phyloP scores from a whole-genome alignment of 441 rosid species.

The Pelargonium myrrhifolium region DNA sequence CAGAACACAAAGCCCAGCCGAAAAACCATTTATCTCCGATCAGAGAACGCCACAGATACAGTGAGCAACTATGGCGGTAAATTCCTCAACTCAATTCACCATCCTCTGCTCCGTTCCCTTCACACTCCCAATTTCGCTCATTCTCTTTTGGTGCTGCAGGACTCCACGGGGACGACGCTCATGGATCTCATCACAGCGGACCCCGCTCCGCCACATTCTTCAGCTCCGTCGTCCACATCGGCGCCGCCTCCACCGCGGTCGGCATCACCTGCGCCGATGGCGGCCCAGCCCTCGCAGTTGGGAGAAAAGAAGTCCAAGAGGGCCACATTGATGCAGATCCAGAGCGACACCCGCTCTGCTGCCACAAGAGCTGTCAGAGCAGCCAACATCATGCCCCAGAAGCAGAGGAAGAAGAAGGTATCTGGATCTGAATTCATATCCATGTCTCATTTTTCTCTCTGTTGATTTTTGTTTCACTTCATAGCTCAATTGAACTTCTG shows the following conservation, averaged over 20 bases:
- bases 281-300: slow-evolving; percentile 25
- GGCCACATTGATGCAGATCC: slow-evolving; percentile 82
- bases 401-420: slow-evolving; percentile 46
- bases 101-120: neutral
- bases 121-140: neutral
- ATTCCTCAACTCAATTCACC: neutral
- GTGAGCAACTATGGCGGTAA: slow-evolving; percentile 19
- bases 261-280: neutral
- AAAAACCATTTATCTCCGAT: neutral
- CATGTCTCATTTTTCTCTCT: neutral
- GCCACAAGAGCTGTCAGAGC: slow-evolving; percentile 73
- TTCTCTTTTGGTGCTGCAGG: slow-evolving; percentile 33
- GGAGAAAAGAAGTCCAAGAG: slow-evolving; percentile 87
- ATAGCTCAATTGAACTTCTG: neutral
- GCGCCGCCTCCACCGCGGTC: slow-evolving; percentile 21
- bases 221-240: slow-evolving; percentile 39
- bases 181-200: slow-evolving; percentile 99
- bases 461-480: too few relatives aligned
- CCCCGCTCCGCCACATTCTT: slow-evolving; percentile 11
- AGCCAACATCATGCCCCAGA: slow-evolving; percentile 67
- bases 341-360: slow-evolving; percentile 78
- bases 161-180: slow-evolving; percentile 78
- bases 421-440: neutral
- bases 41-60: neutral
- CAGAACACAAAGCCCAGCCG: neutral